Conservation (phyloP, 208 protist genomes). For the Blechomonas ayalai region DNA sequence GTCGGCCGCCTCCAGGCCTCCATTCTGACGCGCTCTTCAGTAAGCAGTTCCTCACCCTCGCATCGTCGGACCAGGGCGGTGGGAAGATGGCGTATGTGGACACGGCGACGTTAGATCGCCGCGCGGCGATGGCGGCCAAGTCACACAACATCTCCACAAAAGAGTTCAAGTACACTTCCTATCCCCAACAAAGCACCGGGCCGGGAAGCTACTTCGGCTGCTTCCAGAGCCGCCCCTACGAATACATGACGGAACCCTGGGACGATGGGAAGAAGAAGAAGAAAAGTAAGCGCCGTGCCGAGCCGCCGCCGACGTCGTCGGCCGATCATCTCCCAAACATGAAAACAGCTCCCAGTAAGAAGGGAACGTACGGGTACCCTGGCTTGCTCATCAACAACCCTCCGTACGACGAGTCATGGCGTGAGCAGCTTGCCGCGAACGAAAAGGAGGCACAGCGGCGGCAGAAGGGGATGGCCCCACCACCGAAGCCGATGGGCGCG, state of each 20-base stretch:
- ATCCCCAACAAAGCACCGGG: conserved; percentile 61
- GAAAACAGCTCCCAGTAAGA: conserved; percentile 68
- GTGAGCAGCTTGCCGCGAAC: conserved; percentile 6
- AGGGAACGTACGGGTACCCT: conserved; percentile 75
- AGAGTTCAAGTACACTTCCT: conserved; percentile 68
- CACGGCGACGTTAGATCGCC: conserved; percentile 12
- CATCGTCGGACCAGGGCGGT: conserved; percentile 66
- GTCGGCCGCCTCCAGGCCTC: conserved; percentile 23
- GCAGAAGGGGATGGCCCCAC: conserved; percentile 7
- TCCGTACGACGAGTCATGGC: conserved; percentile 66
- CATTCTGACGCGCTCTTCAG: conserved; percentile 58
- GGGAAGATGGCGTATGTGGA: conserved; percentile 51
- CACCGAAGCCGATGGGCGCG: conserved; percentile 14
- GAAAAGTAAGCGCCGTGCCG: conserved; percentile 18
- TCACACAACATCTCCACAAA: conserved; percentile 43
- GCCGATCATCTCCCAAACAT: conserved; percentile 84
- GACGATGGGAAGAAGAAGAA: conserved; percentile 34
- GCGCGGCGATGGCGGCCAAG: conserved; percentile 19
- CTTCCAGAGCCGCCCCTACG: conserved; percentile 66
- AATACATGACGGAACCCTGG: conserved; percentile 69
- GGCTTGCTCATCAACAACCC: conserved; percentile 53
- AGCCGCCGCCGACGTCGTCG: conserved; percentile 11
- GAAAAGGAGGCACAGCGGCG: conserved; percentile 6
- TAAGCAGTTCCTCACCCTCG: conserved; percentile 71
- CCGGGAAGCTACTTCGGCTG: conserved; percentile 81